Evolutionary conservation across 2,329 filamentous ascomycete species (phyloP).

Genomic region (Beauveria sp.): DNA sequence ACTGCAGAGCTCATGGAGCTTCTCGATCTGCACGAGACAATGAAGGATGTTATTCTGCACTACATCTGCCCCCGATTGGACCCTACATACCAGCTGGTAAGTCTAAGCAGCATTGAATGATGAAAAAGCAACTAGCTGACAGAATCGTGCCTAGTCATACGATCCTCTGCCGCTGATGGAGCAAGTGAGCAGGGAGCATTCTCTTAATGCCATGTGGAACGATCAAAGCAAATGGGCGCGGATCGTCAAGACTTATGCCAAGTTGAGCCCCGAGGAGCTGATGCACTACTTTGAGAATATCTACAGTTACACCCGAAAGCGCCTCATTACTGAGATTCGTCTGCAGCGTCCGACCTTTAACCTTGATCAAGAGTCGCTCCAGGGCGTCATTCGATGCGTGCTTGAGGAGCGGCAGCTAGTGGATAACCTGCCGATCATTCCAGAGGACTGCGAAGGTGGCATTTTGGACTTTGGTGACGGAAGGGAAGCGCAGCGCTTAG

Average conservation of each 20-base stretch:
- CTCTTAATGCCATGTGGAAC: conserved; percentile 27
- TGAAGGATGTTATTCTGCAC: conserved; percentile 36
- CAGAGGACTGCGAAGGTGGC: conserved; percentile 29
- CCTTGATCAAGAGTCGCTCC: conserved; percentile 38
- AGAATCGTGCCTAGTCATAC: conserved; percentile 8
- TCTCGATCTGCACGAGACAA: conserved; percentile 36
- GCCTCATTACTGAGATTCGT: conserved; percentile 35
- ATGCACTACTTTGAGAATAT: conserved; percentile 40
- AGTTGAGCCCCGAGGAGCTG: conserved; percentile 43
- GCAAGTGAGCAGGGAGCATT: conserved; percentile 21
- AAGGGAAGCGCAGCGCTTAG: conserved; percentile 24
- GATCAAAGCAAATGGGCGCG: conserved; percentile 31
- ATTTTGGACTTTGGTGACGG: conserved; percentile 35
- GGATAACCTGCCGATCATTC: conserved; percentile 23
- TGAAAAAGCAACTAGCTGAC: not conserved
- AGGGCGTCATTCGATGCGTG: conserved; percentile 29
- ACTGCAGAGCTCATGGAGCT: conserved; percentile 38
- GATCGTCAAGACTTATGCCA: conserved; percentile 39
- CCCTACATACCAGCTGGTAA: conserved; percentile 27
- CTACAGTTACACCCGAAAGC: conserved; percentile 37
- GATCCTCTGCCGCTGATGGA: conserved; percentile 18
- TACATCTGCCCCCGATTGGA: conserved; percentile 40
- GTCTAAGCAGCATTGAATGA: conserved; percentile 11
- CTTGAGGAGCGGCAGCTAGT: conserved; percentile 31
- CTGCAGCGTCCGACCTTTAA: conserved; percentile 34